Percentiles rank a stretch among this genome's conserved stretches.
Evolutionary conservation across 2,329 filamentous ascomycete genomes (phyloP).

Genomic region (Colletotrichum lupini): DNA sequence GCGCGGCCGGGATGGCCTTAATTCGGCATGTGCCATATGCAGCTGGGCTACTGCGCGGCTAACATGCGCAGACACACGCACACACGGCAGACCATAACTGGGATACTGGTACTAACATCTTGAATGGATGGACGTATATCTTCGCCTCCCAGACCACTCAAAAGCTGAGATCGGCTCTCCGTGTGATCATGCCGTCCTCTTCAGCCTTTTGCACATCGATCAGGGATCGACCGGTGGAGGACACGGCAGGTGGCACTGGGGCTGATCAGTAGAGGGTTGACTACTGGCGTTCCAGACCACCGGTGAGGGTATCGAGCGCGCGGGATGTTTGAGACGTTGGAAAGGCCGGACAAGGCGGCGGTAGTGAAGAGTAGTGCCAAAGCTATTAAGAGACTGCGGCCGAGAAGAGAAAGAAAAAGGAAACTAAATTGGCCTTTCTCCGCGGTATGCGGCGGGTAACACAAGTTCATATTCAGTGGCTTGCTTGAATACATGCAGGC

Average conservation of each 20-base stretch:
- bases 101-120: background rate
- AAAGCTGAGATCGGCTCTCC: background rate
- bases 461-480: background rate
- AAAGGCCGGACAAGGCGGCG: background rate
- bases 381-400: slow-evolving; percentile 5
- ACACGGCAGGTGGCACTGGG: slow-evolving; percentile 4
- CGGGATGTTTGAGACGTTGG: slow-evolving; percentile 16
- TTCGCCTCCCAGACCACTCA: background rate
- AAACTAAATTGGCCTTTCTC: slow-evolving; percentile 3
- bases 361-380: background rate
- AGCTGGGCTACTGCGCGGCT: background rate
- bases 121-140: too few relatives aligned
- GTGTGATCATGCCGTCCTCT: background rate
- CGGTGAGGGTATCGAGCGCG: background rate
- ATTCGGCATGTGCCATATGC: slow-evolving; percentile 19
- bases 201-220: background rate
- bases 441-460: slow-evolving; percentile 7
- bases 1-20: background rate
- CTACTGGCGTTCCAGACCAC: slow-evolving; percentile 19
- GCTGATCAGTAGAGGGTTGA: slow-evolving; percentile 10
- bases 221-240: background rate
- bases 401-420: background rate
- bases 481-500: background rate
- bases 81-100: background rate
- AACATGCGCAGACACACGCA: background rate